Base-by-base conservation (phyloP, 1,284 basidiomycete genomes). In the Ceratobasidium sp. region DNA sequence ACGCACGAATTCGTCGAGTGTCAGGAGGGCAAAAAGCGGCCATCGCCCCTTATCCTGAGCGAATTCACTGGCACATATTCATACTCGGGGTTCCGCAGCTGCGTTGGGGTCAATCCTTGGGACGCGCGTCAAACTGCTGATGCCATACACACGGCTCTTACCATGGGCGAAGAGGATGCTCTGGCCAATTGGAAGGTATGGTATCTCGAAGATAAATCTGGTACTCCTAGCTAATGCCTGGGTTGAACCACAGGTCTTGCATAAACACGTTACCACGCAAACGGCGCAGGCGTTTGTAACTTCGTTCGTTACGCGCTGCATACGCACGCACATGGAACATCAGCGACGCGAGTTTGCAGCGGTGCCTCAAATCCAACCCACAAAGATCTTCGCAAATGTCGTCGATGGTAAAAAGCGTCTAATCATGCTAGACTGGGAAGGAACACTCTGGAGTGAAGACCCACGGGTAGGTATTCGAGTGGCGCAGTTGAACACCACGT, bases 21-120 rank as follows among this genome's bases (percentile, higher is more conserved):
- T 78, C 92, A 93, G 79, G 89, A 91, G 79, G 88, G 86, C 73
- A 84, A 84, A 74, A 87, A 89, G 76, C 84, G 91, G 34, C 65
- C 65, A 24, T 68, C 65, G 11, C 92, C 92, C 0, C 83, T 95
- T 43, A 89, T 95, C 76, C 82, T 95, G 68, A 91, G 90, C 79
- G 92, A 92, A 87, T 96, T 96, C 80, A 93, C 94, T 0, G 94
- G 94, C 24, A 91, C 90, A 3, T 95, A 95, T 81, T 91, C 88
- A 77, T 93, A 92, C 79, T 91, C 90, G 64, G 93, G 94, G 19
- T 94, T 96, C 84, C 85, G 92, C 34, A 92, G 91, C 6, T 95
- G 94, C 78, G 92, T 95, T 66, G 89, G 91, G 22, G 86, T 95
- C 81, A 95, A 95, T 79, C 93, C 92, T 0, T 94, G 91, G 87